Conservation (phyloP, 371 early-diverging fungal species). For the Lichtheimia ramosa region DNA sequence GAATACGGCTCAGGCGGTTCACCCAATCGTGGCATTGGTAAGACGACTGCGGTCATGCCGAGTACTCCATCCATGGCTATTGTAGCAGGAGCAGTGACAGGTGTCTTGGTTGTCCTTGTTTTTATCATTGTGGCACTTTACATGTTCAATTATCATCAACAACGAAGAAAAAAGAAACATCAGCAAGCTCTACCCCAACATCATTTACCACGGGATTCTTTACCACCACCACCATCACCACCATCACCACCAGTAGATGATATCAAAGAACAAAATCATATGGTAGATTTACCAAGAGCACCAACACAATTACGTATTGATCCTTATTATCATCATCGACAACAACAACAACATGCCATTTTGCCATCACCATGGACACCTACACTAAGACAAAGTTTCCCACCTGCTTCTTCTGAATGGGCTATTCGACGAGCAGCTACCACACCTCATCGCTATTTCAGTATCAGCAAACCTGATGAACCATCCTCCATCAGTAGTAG, state of each 20-base stretch:
- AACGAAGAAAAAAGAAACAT: conserved; percentile 6
- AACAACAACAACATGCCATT: no score
- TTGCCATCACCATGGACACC: conserved; percentile 15
- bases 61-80: conserved; percentile 32
- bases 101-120: conserved; percentile 34
- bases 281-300: neutral
- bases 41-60: conserved; percentile 1
- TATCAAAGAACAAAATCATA: neutral
- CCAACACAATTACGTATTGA: neutral
- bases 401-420: conserved; percentile 12
- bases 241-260: neutral
- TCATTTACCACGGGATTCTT: neutral
- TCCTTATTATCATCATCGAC: neutral
- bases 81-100: conserved; percentile 44
- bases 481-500: conserved; percentile 1
- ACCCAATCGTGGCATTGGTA: conserved; percentile 7
- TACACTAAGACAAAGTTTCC: conserved; percentile 10
- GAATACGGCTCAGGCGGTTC: conserved; percentile 3
- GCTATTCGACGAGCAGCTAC: conserved; percentile 16
- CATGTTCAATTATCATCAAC: conserved; percentile 27
- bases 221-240: neutral
- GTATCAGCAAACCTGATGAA: conserved; percentile 21
- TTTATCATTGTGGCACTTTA: conserved; percentile 34
- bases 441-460: conserved; percentile 2
- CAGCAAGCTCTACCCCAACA: neutral